Evolutionary conservation across 169 alveolate species (phyloP).

Genomic region (Plasmodium fragile): DNA sequence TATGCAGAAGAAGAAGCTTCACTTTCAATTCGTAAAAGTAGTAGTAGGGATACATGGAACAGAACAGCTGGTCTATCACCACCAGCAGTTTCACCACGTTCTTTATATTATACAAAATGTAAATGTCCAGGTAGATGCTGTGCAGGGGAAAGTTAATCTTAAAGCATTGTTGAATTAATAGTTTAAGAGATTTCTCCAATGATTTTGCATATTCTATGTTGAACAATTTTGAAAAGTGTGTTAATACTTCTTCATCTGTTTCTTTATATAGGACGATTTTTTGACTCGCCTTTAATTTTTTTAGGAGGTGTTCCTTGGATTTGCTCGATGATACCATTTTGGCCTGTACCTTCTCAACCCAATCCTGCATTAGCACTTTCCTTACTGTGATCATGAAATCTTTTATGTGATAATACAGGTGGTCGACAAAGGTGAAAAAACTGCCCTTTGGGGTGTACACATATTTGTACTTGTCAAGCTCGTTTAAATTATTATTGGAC

Average conservation of each 20-base stretch:
- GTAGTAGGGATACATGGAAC: slow-evolving; percentile 34
- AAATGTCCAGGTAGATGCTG: slow-evolving; percentile 63
- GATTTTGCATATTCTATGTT: slow-evolving; percentile 12
- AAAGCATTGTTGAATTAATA: slow-evolving; percentile 21
- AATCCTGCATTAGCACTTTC: slow-evolving; percentile 3
- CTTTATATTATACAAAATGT: slow-evolving; percentile 35
- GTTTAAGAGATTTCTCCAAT: slow-evolving; percentile 10
- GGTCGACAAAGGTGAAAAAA: slow-evolving; percentile 11
- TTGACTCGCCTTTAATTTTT: slow-evolving; percentile 4
- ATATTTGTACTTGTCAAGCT: slow-evolving; percentile 28
- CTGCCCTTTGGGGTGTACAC: background rate
- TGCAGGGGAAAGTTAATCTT: slow-evolving; percentile 30
- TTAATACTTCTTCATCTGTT: slow-evolving; percentile 33
- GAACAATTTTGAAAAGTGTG: slow-evolving; percentile 11
- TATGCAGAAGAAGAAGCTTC: slow-evolving; percentile 30
- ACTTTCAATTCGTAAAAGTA: slow-evolving; percentile 66
- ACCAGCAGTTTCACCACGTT: slow-evolving; percentile 39
- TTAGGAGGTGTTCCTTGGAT: background rate
- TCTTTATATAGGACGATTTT: slow-evolving; percentile 45
- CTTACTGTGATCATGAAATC: slow-evolving; percentile 21
- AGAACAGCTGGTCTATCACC: slow-evolving; percentile 39
- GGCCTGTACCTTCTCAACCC: background rate
- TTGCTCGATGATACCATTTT: background rate
- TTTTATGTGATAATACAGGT: slow-evolving; percentile 21
- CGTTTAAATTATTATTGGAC: slow-evolving; percentile 32